Evolutionary conservation across 2,329 filamentous ascomycete genomes (phyloP), one percentile per base, ranked within the genome.

Genomic region (Hymenoscyphus linearis): DNA sequence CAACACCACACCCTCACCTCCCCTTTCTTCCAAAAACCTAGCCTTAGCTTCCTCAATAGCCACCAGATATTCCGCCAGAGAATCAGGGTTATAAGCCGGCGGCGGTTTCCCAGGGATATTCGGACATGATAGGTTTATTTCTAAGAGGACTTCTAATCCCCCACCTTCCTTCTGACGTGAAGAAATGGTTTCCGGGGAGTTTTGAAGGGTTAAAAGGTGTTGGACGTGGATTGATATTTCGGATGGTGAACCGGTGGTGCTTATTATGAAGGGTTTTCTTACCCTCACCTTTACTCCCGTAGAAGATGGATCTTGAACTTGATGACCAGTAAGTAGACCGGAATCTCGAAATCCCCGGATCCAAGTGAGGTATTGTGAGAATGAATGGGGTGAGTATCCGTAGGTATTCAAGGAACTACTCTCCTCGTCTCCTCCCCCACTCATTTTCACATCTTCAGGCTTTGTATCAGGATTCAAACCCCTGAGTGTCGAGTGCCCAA

Each of bases 51-150:
- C 59, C 1, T 53, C 63, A 31, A 64, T 12, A 0, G 76, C 74
- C 1, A 67, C 65, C 1, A 93, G 74, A 64, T 90, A 91, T 4
- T 74, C 73, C n/a, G n/a, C n/a, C n/a, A n/a, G 0, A 71, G 65
- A 2, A 93, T 71, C 0, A 79, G 76, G 0, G 66, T 82, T 79
- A 71, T 92, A 93, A 0, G 89, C 89, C 5, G 89, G 88, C 0
- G 90, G 90, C 0, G 89, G 85, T 54, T 82, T 81, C 18, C 77
- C 76, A 0, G 82, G 79, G 56, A 93, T 92, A 69, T 93, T 93
- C 0, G 90, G 90, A 67, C 90, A 93, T 35, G 84, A 88, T 34
- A 93, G 82, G 70, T 93, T 93, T 68, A 93, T 78, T 73, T 93
- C 90, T 78, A 92, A 83, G 65, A 85, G 73, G 3, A 72, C 64